Percentiles rank a stretch among this genome's conserved stretches.
Evolutionary conservation across 2,329 filamentous ascomycete species (phyloP).

Genomic region (Xylaria sp.): DNA sequence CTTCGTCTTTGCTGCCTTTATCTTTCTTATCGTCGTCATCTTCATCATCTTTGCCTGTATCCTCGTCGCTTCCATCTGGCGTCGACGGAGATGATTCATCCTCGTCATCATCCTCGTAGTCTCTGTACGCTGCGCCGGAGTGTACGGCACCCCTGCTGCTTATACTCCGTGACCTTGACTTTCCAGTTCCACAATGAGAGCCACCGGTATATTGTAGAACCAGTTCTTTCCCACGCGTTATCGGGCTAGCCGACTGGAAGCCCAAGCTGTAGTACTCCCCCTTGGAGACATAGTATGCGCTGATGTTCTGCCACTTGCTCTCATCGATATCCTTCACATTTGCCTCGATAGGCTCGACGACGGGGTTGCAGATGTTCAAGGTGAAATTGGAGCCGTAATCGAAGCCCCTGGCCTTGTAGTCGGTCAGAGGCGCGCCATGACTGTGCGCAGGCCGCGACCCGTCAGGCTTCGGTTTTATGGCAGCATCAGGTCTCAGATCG

Average conservation of each 20-base stretch:
- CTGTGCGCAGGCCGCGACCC: slow-evolving; percentile 55
- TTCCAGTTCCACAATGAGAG: slow-evolving; percentile 73
- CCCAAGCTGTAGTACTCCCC: slow-evolving; percentile 80
- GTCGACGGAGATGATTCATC: slow-evolving; percentile 41
- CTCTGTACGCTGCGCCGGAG: slow-evolving; percentile 51
- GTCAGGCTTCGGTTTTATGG: slow-evolving; percentile 56
- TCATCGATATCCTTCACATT: slow-evolving; percentile 73
- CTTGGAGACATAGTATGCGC: slow-evolving; percentile 77
- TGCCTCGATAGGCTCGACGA: slow-evolving; percentile 73
- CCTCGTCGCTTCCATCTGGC: slow-evolving; percentile 17
- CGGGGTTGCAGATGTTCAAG: slow-evolving; percentile 81
- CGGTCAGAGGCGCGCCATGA: slow-evolving; percentile 57
- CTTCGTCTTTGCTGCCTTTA: slow-evolving; percentile 11
- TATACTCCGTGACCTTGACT: slow-evolving; percentile 49
- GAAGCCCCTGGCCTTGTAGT: slow-evolving; percentile 75
- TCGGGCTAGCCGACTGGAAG: slow-evolving; percentile 67
- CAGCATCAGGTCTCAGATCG: slow-evolving; percentile 67
- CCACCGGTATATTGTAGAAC: slow-evolving; percentile 81
- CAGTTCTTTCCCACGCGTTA: slow-evolving; percentile 76
- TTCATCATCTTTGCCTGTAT: slow-evolving; percentile 24
- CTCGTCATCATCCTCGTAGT: slow-evolving; percentile 49
- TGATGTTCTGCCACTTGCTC: slow-evolving; percentile 75
- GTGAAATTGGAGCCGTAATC: slow-evolving; percentile 87
- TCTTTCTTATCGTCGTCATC: slow-evolving; percentile 23
- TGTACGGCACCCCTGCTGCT: slow-evolving; percentile 50